Percentiles rank a stretch among this genome's conserved stretches.
These are phyloP conservation scores for Colletotrichum plurivorum DNA, from an alignment of 2,329 filamentous ascomycete genomes.

Conservation along the genomic window DNA sequence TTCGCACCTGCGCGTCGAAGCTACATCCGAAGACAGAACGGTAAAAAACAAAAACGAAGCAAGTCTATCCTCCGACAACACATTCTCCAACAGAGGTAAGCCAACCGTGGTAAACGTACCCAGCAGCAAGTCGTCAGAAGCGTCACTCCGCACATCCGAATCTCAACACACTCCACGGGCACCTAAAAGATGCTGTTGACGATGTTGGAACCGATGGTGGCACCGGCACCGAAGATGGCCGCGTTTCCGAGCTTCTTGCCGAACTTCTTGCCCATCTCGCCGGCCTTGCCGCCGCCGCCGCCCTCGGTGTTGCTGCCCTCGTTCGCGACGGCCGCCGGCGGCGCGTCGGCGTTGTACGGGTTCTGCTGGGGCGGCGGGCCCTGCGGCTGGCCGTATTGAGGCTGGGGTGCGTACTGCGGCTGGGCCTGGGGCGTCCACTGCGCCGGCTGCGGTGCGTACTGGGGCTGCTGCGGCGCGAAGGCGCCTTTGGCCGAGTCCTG, in stretches of 20 bases:
- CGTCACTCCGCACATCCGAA: background rate
- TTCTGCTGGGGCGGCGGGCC: constrained; percentile 66
- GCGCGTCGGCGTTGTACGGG: constrained; percentile 79
- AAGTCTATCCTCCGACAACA: background rate
- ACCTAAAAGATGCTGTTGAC: constrained; percentile 89
- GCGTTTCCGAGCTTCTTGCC: constrained; percentile 89
- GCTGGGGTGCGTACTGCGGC: constrained; percentile 46
- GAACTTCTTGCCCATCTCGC: constrained; percentile 90
- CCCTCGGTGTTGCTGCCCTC: constrained; percentile 56
- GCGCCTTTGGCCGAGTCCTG: constrained; percentile 63
- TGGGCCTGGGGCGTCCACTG: constrained; percentile 43
- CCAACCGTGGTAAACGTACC: background rate
- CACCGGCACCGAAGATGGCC: constrained; percentile 93
- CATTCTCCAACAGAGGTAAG: too few species aligned
- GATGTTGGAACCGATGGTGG: constrained; percentile 89
- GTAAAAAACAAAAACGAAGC: constrained; percentile 8
- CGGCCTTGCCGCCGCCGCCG: constrained; percentile 71
- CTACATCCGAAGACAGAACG: background rate
- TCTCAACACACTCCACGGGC: background rate
- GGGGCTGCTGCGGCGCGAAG: constrained; percentile 43
- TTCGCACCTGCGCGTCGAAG: background rate
- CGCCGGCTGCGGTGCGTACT: constrained; percentile 44
- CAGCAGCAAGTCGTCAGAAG: background rate
- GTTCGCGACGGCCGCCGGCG: constrained; percentile 80
- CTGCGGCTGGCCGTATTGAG: constrained; percentile 56